phyloP scores from a whole-genome alignment of 148 eudicot genomes.

The Vaccinium corymbosum region DNA sequence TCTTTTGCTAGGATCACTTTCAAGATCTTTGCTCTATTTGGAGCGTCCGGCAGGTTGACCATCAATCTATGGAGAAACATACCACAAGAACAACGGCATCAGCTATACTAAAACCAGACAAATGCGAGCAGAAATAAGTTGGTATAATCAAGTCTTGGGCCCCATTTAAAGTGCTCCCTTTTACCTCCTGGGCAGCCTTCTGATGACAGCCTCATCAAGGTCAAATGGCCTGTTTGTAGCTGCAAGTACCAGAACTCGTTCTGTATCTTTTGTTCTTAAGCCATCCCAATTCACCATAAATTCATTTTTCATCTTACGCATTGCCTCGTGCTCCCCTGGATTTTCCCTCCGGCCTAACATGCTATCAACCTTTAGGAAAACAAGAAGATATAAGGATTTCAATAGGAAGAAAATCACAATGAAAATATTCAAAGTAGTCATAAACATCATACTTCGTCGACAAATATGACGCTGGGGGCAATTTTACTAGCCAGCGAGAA shows the following conservation, averaged over 20 bases:
- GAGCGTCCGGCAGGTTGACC: constrained; percentile 96
- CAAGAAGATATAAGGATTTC: neutral
- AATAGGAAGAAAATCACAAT: neutral
- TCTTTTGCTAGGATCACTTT: constrained; percentile 87
- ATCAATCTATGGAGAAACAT: constrained; percentile 54
- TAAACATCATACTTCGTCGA: constrained; percentile 72
- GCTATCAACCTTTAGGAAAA: constrained; percentile 73
- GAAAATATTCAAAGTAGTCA: neutral
- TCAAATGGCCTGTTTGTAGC: constrained; percentile 98
- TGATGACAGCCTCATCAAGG: constrained; percentile 95
- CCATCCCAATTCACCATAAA: constrained; percentile 99
- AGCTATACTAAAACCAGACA: neutral
- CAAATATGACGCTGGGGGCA: constrained; percentile 94
- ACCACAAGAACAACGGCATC: constrained; percentile 1
- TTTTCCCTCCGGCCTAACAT: constrained; percentile 93
- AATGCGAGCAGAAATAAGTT: neutral
- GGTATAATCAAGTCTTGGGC: neutral
- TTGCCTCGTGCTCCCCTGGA: constrained; percentile 95
- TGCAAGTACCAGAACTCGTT: constrained; percentile 90
- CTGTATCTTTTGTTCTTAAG: constrained; percentile 85
- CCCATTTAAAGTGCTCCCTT: neutral
- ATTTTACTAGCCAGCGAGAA: constrained; percentile 95
- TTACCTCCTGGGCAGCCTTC: constrained; percentile 92
- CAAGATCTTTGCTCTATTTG: constrained; percentile 87
- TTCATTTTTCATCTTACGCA: constrained; percentile 98